Percentiles rank a stretch among this genome's conserved stretches.
These are phyloP conservation scores for Urtica urens DNA, from an alignment of 306 rosid species.

Conservation along the genomic window DNA sequence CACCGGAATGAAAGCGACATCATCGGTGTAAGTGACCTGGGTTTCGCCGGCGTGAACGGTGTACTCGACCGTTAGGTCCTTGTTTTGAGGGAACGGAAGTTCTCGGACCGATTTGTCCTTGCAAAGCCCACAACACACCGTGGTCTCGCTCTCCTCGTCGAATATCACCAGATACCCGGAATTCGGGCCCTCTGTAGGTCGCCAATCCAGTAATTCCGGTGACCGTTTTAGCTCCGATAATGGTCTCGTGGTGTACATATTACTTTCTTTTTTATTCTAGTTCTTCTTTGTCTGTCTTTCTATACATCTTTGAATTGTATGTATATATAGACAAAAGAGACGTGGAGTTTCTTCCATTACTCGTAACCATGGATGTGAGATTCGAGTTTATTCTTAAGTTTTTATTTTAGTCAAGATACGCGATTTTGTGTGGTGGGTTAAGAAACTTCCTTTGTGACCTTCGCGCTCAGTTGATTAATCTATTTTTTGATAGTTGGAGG, in stretches of 20 bases:
- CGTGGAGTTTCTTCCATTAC: too few species aligned
- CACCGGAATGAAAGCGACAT: conserved; percentile 49
- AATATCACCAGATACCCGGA: conserved; percentile 61
- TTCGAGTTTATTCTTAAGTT: too few species aligned
- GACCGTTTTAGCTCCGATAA: conserved; percentile 34
- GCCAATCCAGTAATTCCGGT: conserved; percentile 15
- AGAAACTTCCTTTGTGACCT: too few species aligned
- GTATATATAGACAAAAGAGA: too few species aligned
- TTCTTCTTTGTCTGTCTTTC: not conserved
- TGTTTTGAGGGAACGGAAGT: conserved; percentile 67
- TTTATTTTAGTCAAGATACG: too few species aligned
- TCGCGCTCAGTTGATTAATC: too few species aligned
- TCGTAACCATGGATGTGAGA: too few species aligned
- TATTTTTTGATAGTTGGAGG: too few species aligned
- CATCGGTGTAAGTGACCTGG: not conserved
- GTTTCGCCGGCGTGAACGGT: conserved; percentile 9
- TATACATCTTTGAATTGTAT: too few species aligned
- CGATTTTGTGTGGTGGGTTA: too few species aligned
- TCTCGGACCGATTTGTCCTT: conserved; percentile 14
- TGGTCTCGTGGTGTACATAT: conserved; percentile 59
- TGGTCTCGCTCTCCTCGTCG: conserved; percentile 33
- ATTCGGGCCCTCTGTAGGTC: conserved; percentile 50
- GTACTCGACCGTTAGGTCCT: conserved; percentile 26
- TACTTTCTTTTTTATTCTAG: not conserved
- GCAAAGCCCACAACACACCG: conserved; percentile 41